Conservation (phyloP, 139 green algal species). For the Edaphochlamys debaryana region DNA sequence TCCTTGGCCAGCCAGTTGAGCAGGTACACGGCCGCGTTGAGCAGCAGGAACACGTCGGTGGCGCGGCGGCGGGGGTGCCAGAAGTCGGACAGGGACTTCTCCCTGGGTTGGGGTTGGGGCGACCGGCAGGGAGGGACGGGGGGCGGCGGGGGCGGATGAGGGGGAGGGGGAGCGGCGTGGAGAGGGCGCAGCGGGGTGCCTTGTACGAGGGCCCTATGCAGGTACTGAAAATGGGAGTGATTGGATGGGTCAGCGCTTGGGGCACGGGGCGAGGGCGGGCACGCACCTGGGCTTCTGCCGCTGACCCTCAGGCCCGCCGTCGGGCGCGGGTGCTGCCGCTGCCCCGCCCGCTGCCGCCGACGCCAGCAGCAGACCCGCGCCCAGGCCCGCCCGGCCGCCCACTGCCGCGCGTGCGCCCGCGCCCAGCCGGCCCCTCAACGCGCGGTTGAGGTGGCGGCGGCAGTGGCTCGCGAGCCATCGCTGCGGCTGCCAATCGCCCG, state of each 20-base stretch:
- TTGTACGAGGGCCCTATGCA: too few species aligned
- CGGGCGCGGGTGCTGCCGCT: background rate
- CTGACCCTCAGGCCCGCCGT: background rate
- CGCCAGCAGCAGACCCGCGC: background rate
- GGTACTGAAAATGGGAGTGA: too few species aligned
- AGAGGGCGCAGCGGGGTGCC: too few species aligned
- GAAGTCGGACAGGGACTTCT: conserved; percentile 38
- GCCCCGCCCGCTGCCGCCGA: background rate
- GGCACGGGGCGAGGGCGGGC: too few species aligned
- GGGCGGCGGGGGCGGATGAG: too few species aligned
- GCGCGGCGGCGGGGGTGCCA: conserved; percentile 47
- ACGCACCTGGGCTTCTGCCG: background rate
- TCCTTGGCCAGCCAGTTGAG: conserved; percentile 59
- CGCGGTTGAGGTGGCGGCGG: conserved; percentile 4
- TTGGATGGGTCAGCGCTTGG: too few species aligned
- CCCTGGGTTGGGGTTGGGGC: too few species aligned
- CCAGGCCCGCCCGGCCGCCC: background rate
- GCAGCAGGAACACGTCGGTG: conserved; percentile 56
- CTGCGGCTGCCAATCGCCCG: too few species aligned
- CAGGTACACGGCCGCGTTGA: conserved; percentile 48
- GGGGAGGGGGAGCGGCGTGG: too few species aligned
- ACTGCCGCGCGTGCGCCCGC: too few species aligned
- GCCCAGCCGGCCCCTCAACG: background rate
- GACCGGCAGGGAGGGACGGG: too few species aligned
- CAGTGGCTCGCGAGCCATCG: too few species aligned